Evolutionary conservation across 2,329 filamentous ascomycete species (phyloP), one percentile per base, ranked within the genome.

Genomic region (Penicillium sp.): DNA sequence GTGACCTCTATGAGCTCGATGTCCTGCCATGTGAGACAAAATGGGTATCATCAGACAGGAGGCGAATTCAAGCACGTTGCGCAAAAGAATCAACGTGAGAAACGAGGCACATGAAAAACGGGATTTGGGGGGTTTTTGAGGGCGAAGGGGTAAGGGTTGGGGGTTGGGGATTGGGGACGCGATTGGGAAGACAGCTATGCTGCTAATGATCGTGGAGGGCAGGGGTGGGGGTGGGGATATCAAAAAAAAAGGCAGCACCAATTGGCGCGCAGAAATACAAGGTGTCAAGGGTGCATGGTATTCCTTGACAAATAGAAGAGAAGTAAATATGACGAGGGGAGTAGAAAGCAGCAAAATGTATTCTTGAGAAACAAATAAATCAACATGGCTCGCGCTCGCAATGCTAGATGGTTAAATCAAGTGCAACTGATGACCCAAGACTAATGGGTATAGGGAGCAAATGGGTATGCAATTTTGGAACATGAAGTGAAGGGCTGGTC

Each of bases 371-470:
- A 55, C 61, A 62, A 62, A 60, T 62, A 64, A 65, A 64, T 63
- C 59, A 62, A 59, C 69, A 76, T 72, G 73, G 73, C 73, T 76
- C 72, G 72, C 75, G 75, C 75, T 77, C 75, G 75, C 75, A 77
- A 78, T 78, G 75, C 75, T 75, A 77, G 73, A 73, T 73, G 67
- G 71, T 68, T 64, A 69, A 73, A 67, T 67, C 62, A 67, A 67
- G 71, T 71, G 70, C 68, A 73, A 67, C 68, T 70, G 66, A 68
- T 65, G 64, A 63, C 65, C 67, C 68, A 69, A 62, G 58, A 65
- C 41, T 29, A 58, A 66, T 66, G 66, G 67, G 58, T 61, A 67
- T 67, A 61, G 66, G 63, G 67, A 71, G 66, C 63, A 68, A 66
- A 69, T 65, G 71, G 71, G 70, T 72, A 73, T 73, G 69, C 70